phyloP scores from a whole-genome alignment of 1,139 yeast species.

The Lodderomyces theae region DNA sequence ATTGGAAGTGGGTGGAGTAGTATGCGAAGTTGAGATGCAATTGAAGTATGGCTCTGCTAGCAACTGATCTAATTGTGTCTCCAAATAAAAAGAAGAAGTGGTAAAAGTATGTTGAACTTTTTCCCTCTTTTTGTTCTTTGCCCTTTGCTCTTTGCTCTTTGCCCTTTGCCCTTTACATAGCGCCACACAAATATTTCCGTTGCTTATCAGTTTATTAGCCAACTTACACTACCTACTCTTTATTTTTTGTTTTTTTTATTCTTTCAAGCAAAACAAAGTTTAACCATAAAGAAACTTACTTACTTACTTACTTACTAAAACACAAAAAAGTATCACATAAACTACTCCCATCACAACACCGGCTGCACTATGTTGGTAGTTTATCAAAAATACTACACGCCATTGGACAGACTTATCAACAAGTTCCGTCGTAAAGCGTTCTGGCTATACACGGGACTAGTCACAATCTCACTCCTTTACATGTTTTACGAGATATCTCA shows the following conservation, averaged over 20 bases:
- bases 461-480: slow-evolving; percentile 33
- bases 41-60: slow-evolving; percentile 1
- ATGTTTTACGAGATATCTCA: slow-evolving; percentile 33
- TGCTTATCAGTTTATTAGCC: no score
- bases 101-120: not conserved
- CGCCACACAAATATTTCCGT: no score
- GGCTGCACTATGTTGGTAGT: slow-evolving; percentile 1
- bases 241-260: no score
- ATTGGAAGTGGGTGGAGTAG: slow-evolving; percentile 1
- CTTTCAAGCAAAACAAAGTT: no score
- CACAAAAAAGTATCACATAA: no score
- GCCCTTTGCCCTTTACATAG: no score
- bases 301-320: no score
- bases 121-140: no score
- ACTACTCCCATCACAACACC: no score
- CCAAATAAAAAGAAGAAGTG: not conserved
- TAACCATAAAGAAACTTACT: no score
- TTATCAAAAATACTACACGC: slow-evolving; percentile 11
- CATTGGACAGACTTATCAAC: slow-evolving; percentile 27
- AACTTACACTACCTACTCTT: no score
- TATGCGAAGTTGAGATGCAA: not conserved
- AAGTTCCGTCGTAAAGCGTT: slow-evolving; percentile 35
- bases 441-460: slow-evolving; percentile 32
- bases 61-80: not conserved
- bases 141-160: no score